Conservation (phyloP, 208 protist species). For the Trypanosoma congolense region DNA sequence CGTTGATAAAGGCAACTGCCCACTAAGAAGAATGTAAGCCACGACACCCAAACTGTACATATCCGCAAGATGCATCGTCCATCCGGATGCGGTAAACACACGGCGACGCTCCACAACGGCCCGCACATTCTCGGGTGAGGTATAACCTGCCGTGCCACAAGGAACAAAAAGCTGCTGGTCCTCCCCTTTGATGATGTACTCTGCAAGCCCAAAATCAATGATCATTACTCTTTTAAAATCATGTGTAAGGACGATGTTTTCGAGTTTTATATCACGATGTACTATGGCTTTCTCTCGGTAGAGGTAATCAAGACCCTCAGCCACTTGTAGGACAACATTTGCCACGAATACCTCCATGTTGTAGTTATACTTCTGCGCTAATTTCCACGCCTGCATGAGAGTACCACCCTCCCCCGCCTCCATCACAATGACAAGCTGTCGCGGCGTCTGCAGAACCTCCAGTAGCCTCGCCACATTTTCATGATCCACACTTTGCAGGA, state of each 20-base stretch:
- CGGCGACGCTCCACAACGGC: slow-evolving; percentile 29
- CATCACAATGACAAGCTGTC: slow-evolving; percentile 62
- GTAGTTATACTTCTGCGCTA: slow-evolving; percentile 28
- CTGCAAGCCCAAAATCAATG: slow-evolving; percentile 84
- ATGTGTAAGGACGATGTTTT: slow-evolving; percentile 75
- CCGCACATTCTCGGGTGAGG: slow-evolving; percentile 60
- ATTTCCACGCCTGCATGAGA: slow-evolving; percentile 41
- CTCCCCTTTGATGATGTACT: slow-evolving; percentile 31
- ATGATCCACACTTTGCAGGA: slow-evolving; percentile 44
- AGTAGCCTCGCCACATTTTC: slow-evolving; percentile 46
- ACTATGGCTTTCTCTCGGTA: slow-evolving; percentile 54
- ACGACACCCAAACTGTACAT: slow-evolving; percentile 77
- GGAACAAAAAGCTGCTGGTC: slow-evolving; percentile 27
- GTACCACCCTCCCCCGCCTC: slow-evolving; percentile 67
- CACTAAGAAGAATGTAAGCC: slow-evolving; percentile 52
- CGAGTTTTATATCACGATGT: slow-evolving; percentile 83
- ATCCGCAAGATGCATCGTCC: slow-evolving; percentile 57
- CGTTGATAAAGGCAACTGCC: slow-evolving; percentile 28
- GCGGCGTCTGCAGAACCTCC: slow-evolving; percentile 68
- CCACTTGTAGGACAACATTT: slow-evolving; percentile 51
- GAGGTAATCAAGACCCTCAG: slow-evolving; percentile 61
- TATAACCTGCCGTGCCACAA: slow-evolving; percentile 55
- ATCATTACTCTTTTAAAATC: slow-evolving; percentile 64
- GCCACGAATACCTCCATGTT: slow-evolving; percentile 53
- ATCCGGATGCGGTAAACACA: slow-evolving; percentile 30